These are phyloP conservation scores for Poa annua DNA, from an alignment of 176 grass and related monocot genomes.

Conservation along the genomic window DNA sequence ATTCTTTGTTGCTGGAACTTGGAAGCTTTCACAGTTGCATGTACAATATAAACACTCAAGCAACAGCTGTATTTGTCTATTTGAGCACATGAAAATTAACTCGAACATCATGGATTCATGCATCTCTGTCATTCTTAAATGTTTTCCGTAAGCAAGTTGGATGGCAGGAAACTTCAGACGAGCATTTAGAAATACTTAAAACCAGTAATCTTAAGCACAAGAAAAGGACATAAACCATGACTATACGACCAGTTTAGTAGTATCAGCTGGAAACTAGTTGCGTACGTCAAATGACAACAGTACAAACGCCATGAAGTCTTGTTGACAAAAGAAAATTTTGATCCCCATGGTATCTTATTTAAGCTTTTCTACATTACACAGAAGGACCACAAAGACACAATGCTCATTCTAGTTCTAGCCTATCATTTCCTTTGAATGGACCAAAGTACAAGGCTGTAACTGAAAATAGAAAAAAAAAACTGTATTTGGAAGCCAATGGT, in stretches of 20 bases:
- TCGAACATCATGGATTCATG: neutral
- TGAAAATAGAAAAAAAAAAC: slow-evolving; percentile 21
- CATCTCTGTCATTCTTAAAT: slow-evolving; percentile 19
- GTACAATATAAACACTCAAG: neutral
- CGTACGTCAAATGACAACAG: slow-evolving; percentile 8
- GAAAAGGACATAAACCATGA: slow-evolving; percentile 15
- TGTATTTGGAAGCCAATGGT: neutral
- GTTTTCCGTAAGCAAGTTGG: slow-evolving; percentile 19
- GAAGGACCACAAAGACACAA: slow-evolving; percentile 5
- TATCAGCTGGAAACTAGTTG: slow-evolving; percentile 32
- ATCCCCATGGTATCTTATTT: neutral
- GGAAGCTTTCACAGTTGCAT: slow-evolving; percentile 2
- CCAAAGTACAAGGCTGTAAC: slow-evolving; percentile 9
- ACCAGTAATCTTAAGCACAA: slow-evolving; percentile 42
- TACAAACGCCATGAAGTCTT: slow-evolving; percentile 5
- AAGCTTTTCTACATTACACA: slow-evolving; percentile 4
- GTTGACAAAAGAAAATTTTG: slow-evolving; percentile 27
- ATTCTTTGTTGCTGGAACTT: slow-evolving; percentile 23
- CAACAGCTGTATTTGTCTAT: slow-evolving; percentile 27
- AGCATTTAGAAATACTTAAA: slow-evolving; percentile 38
- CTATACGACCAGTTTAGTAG: neutral
- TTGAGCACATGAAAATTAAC: neutral
- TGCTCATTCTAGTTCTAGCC: neutral
- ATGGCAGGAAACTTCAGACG: neutral
- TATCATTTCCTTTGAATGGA: slow-evolving; percentile 31